Evolutionary conservation across 768 basidiomycete genomes (phyloP).

Genomic region (Mycena epipterygia): DNA sequence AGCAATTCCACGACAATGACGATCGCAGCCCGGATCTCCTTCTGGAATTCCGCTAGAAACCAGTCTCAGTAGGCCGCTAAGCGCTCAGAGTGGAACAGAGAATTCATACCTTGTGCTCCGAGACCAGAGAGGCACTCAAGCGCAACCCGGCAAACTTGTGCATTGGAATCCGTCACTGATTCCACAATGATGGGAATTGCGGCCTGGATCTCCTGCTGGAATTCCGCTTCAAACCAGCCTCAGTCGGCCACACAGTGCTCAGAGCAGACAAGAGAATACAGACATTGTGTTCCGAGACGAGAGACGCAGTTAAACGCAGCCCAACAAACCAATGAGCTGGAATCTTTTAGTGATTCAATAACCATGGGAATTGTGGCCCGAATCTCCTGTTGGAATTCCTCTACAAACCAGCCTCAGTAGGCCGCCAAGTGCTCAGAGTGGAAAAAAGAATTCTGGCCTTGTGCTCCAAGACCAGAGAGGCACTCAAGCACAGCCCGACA

Average conservation of each 20-base stretch:
- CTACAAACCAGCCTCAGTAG: not conserved
- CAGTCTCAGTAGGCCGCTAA: not conserved
- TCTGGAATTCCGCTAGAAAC: not conserved
- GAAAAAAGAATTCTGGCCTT: not conserved
- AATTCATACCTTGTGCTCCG: constrained; percentile 2
- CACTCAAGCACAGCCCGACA: not conserved
- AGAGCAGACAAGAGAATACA: not conserved
- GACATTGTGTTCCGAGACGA: constrained; percentile 4
- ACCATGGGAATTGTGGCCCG: not conserved
- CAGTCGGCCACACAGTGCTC: not conserved
- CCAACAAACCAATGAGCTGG: not conserved
- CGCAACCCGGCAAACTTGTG: not conserved
- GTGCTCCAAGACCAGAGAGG: not conserved
- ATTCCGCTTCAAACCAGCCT: not conserved
- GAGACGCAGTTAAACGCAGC: not conserved
- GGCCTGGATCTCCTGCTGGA: not conserved
- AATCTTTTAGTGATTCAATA: not conserved
- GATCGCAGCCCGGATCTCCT: not conserved
- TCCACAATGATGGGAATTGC: not conserved
- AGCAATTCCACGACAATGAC: not conserved
- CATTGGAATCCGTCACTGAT: not conserved
- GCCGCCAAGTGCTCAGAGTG: not conserved
- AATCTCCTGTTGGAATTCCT: not conserved
- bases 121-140: not conserved
- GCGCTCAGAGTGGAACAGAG: not conserved